Evolutionary conservation across 345 rosid species (phyloP), one percentile per base, ranked within the genome.

Genomic region (sweet orange (Citrus sinensis)): DNA sequence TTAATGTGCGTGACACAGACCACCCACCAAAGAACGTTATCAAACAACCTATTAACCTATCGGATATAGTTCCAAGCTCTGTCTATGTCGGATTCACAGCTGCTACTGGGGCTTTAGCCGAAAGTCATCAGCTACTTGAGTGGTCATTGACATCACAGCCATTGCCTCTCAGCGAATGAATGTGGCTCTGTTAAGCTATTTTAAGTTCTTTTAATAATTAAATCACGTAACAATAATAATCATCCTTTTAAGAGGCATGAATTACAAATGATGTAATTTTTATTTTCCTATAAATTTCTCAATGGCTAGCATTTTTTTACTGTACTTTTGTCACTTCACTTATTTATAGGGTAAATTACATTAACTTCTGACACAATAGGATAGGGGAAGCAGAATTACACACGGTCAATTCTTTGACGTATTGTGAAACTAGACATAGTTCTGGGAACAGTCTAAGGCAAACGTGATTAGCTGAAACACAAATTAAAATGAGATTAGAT

Each of bases 81-180:
- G 83, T 85, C n/a, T 85, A 73, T 6, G 79, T 83, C 1, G 88
- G 88, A 17, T 87, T 87, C 75, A 81, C 90, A 8, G 87, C 80
- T n/a, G 66, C 88, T 37, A 82, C 87, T 0, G 88, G 90, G 27
- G 24, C 58, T 32, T 46, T 39, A 35, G 35, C 81, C 0, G 84
- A 83, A 76, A 73, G 80, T 30, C 86, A 83, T 75, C 85, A 65
- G 35, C 77, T 77, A 6, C 46, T 86, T 9, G 77, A 72, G 37
- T 86, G 87, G 85, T 64, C 68, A 1, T 64, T 64, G 6, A 32
- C 40, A 32, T 30, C 68, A 64, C 9, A 16, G 11, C 68, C 40
- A 32, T 19, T 30, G 68, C 68, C 68, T 32, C 24, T 64, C 68
- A 32, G 35, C 11, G 34, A 32, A 2, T 35, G n/a, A 32, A 64